These are phyloP conservation scores for Diaporthe aspalathi DNA, from an alignment of 2,329 filamentous ascomycete genomes.

Conservation along the genomic window DNA sequence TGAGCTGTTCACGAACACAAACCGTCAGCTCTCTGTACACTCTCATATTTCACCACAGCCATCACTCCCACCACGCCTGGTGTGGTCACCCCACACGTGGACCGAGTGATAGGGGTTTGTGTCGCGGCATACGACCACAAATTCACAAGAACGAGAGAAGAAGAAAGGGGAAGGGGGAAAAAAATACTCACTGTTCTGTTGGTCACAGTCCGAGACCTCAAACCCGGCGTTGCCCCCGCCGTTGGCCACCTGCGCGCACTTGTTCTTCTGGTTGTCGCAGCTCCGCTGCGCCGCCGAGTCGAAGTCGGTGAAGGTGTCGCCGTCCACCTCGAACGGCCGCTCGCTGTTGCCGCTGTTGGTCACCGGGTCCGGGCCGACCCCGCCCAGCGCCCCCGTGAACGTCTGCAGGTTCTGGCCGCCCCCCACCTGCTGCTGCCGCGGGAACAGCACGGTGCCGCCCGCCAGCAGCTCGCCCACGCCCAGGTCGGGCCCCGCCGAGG, in stretches of 20 bases:
- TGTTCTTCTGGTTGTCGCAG: constrained; percentile 63
- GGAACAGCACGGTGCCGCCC: constrained; percentile 50
- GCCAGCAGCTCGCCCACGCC: constrained; percentile 48
- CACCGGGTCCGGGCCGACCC: constrained; percentile 52
- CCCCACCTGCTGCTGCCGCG: constrained; percentile 44
- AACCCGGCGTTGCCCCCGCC: constrained; percentile 46
- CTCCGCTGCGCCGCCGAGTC: constrained; percentile 54
- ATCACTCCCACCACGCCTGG: too few species aligned
- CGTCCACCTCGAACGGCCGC: constrained; percentile 56
- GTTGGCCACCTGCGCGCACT: constrained; percentile 58
- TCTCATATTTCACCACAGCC: neutral
- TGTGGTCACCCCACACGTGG: too few species aligned
- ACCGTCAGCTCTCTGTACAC: neutral
- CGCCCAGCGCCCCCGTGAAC: constrained; percentile 56
- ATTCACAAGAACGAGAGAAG: too few species aligned
- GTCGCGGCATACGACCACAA: too few species aligned
- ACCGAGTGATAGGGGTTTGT: too few species aligned
- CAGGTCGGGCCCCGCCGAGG: constrained; percentile 43
- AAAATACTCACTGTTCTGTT: constrained; percentile 55
- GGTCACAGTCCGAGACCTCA: constrained; percentile 57
- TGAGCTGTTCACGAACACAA: constrained; percentile 45
- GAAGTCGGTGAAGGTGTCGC: constrained; percentile 60
- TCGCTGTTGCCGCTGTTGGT: constrained; percentile 53
- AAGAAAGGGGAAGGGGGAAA: neutral
- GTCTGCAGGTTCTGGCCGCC: constrained; percentile 53